Conservation (phyloP, 1,284 basidiomycete species). For the Cryptococcus sp. region DNA sequence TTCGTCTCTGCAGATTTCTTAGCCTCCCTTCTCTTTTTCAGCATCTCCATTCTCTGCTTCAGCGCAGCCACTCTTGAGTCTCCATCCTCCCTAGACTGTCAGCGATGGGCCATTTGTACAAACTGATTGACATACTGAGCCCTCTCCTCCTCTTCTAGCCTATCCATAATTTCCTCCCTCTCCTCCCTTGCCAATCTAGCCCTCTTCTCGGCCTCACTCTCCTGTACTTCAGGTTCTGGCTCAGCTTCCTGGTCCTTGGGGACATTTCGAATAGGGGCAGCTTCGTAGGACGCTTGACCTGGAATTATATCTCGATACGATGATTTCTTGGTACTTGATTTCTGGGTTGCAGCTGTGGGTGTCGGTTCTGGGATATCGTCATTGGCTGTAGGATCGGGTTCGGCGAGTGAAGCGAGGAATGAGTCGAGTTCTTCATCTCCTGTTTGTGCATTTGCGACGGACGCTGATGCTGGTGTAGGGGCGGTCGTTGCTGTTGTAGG, state of each 20-base stretch:
- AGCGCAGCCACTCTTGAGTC: constrained; percentile 43
- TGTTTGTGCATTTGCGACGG: constrained; percentile 10
- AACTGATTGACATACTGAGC: constrained; percentile 44
- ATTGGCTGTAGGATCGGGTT: constrained; percentile 9
- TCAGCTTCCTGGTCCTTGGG: constrained; percentile 5
- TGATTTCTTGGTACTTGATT: constrained; percentile 10
- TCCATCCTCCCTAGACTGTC: constrained; percentile 42
- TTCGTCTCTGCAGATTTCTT: constrained; percentile 1
- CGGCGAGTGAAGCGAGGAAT: constrained; percentile 44
- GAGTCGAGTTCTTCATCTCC: constrained; percentile 46
- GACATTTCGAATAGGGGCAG: constrained; percentile 35
- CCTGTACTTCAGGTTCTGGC: constrained; percentile 29
- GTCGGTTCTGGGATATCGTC: background rate
- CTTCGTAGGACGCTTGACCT: constrained; percentile 42
- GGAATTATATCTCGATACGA: constrained; percentile 28
- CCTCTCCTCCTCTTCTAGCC: constrained; percentile 46
- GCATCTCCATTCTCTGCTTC: constrained; percentile 43
- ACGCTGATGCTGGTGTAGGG: constrained; percentile 1
- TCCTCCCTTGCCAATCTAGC: constrained; percentile 41
- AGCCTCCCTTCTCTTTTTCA: constrained; percentile 39
- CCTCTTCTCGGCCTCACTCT: constrained; percentile 40
- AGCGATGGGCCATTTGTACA: background rate
- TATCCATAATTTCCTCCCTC: constrained; percentile 45
- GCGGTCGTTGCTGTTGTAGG: background rate
- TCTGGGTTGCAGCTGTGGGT: constrained; percentile 6